Conservation (phyloP, 2,329 filamentous ascomycete genomes). For the Rhynchosporium graminicola region DNA sequence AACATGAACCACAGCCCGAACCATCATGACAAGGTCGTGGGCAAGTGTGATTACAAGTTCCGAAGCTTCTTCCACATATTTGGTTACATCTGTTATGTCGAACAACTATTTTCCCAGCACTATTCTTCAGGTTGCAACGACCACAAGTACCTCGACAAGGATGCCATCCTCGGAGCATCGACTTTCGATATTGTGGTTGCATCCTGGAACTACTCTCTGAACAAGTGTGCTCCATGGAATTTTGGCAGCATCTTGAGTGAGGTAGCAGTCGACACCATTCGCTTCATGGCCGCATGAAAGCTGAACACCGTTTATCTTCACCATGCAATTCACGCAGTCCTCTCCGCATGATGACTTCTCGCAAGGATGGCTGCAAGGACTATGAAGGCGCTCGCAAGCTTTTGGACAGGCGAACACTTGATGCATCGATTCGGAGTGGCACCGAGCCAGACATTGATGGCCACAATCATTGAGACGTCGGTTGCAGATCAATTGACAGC, state of each 20-base stretch:
- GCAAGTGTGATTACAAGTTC: conserved; percentile 60
- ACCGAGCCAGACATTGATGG: conserved; percentile 48
- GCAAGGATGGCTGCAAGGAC: conserved; percentile 49
- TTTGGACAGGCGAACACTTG: conserved; percentile 48
- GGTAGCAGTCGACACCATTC: conserved; percentile 42
- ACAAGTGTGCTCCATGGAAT: conserved; percentile 53
- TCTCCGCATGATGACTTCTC: conserved; percentile 46
- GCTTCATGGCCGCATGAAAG: conserved; percentile 46
- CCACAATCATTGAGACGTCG: conserved; percentile 45
- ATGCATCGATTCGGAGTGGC: conserved; percentile 52
- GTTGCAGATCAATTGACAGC: conserved; percentile 41
- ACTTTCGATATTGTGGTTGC: conserved; percentile 53
- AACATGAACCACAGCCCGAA: conserved; percentile 1
- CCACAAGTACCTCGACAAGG: conserved; percentile 7
- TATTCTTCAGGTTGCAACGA: conserved; percentile 1
- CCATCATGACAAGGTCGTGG: conserved; percentile 14
- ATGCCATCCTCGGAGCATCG: conserved; percentile 52
- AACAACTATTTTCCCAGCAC: conserved; percentile 14
- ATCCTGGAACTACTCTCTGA: conserved; percentile 52
- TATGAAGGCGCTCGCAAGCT: conserved; percentile 46
- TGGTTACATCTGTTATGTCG: conserved; percentile 52
- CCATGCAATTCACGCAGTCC: conserved; percentile 44
- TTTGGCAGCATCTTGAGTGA: conserved; percentile 45
- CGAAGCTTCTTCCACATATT: conserved; percentile 44
- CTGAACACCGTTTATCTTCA: conserved; percentile 38